Base-by-base conservation (phyloP, 108 stramenopile species). In the Discostella stelligeroides region DNA sequence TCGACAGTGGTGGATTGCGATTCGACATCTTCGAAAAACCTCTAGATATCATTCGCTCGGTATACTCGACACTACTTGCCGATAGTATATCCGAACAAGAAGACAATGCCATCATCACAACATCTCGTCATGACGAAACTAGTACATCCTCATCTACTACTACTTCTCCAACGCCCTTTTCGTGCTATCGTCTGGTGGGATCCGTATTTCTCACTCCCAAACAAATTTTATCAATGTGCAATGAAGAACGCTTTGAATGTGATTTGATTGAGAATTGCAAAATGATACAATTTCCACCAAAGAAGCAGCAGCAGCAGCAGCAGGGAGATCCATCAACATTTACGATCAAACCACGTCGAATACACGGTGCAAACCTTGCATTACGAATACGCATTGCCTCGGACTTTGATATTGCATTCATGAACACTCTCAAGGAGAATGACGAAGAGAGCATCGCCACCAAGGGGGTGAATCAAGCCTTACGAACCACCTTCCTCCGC, bases 311-410 rank as follows among this genome's bases (percentile, higher is more conserved):
- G 25, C 68, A 12, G 39, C 13, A 48, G 15, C 25, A 18, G 1
- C 45, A 13, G 45, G 17, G 43, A 28, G 30, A 14, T 8, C 29
- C 61, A 59, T 37, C 34, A 5, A 40, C 60, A 60, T 41, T 48
- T 30, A 38, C 15, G n/a, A 56, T n/a, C n/a, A 27, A 21, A 23
- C 18, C 25, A 29, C 13, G 27, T 21, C 24, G 38, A 10, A 50
- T 39, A 13, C 40, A 45, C 23, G 56, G 83, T 13, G 88, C 74
- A 2, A 73, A 59, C n/a, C 70, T 90, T 23, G 89, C 86, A 17
- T 60, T 90, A 7, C 39, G 89, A 58, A 79, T 87, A 46, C 81
- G 86, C 34, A 53, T 81, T 27, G 86, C 89, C 17, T 80, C 86
- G 3, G 50, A 70, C n/a, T 71, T 75, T 34, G 89, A 90, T 60